phyloP scores from a whole-genome alignment of 805 yeast species.

The Nakazawaea laoshanensis region DNA sequence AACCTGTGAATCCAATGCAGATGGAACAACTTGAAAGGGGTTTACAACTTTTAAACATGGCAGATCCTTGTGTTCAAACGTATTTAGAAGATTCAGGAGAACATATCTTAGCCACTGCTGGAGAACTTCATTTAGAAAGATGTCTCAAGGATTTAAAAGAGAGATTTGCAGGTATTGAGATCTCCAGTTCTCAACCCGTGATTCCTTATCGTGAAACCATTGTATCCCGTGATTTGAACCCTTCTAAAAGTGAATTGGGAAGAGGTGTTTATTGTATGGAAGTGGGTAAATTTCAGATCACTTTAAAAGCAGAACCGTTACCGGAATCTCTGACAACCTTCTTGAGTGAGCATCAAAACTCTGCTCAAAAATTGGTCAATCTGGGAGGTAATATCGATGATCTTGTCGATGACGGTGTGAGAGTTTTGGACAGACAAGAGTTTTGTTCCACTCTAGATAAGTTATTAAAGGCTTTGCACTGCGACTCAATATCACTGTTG shows the following conservation, averaged over 20 bases:
- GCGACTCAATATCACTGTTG: slow-evolving; percentile 42
- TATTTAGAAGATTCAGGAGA: slow-evolving; percentile 87
- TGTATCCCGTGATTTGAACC: slow-evolving; percentile 40
- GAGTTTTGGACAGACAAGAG: slow-evolving; percentile 15
- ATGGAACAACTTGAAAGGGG: slow-evolving; percentile 73
- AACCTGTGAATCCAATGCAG: slow-evolving; percentile 81
- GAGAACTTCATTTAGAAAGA: slow-evolving; percentile 92
- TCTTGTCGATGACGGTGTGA: slow-evolving; percentile 24
- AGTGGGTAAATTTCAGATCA: slow-evolving; percentile 40
- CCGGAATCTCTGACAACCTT: slow-evolving; percentile 41
- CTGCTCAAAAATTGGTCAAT: slow-evolving; percentile 29
- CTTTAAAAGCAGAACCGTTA: slow-evolving; percentile 42
- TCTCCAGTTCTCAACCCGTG: slow-evolving; percentile 81
- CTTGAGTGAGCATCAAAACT: slow-evolving; percentile 35
- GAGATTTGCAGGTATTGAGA: slow-evolving; percentile 86
- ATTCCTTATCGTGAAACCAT: slow-evolving; percentile 92
- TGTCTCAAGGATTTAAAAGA: slow-evolving; percentile 86
- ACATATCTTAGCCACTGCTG: slow-evolving; percentile 89
- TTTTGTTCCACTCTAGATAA: slow-evolving; percentile 25
- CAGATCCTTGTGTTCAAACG: slow-evolving; percentile 93
- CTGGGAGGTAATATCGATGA: slow-evolving; percentile 49
- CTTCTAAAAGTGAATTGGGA: slow-evolving; percentile 36
- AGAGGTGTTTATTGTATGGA: slow-evolving; percentile 42
- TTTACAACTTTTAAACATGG: slow-evolving; percentile 65
- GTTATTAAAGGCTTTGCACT: slow-evolving; percentile 18